A percentile compares a stretch with the other conserved stretches of the same genome.
phyloP scores from a whole-genome alignment of 768 basidiomycete species.

The Podaxis sp. region DNA sequence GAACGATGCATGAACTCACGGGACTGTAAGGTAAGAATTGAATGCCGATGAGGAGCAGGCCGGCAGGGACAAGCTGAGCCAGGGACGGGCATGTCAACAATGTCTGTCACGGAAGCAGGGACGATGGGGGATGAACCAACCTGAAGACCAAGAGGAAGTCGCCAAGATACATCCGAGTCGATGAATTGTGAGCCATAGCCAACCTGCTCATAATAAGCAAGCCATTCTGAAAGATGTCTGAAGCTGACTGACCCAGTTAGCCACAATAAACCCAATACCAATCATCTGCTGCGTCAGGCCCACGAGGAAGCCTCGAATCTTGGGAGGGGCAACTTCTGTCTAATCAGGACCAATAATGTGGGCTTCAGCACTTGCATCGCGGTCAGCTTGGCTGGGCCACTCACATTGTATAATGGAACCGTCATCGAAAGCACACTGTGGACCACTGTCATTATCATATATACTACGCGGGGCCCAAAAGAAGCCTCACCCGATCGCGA shows the following conservation, averaged over 20 bases:
- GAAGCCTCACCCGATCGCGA: constrained; percentile 50
- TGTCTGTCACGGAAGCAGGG: background rate
- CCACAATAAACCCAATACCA: constrained; percentile 59
- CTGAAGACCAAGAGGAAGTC: constrained; percentile 56
- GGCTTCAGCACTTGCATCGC: background rate
- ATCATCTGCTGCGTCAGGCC: constrained; percentile 64
- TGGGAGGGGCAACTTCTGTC: constrained; percentile 65
- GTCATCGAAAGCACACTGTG: constrained; percentile 51
- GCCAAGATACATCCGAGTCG: constrained; percentile 44
- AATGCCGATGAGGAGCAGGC: constrained; percentile 48
- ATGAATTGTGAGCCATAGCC: constrained; percentile 59
- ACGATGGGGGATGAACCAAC: constrained; percentile 20
- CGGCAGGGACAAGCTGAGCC: constrained; percentile 48
- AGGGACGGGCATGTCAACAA: background rate
- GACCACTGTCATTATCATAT: background rate
- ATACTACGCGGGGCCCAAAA: background rate
- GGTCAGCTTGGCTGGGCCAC: constrained; percentile 12
- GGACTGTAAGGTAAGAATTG: constrained; percentile 57
- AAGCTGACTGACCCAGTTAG: constrained; percentile 45
- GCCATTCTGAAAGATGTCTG: background rate
- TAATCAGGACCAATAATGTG: constrained; percentile 19
- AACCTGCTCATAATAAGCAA: constrained; percentile 29
- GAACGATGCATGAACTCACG: constrained; percentile 26
- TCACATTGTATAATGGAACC: constrained; percentile 52
- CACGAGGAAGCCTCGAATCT: constrained; percentile 62